Conservation (phyloP, 257 asterid genomes). For the Solanum neorickii region DNA sequence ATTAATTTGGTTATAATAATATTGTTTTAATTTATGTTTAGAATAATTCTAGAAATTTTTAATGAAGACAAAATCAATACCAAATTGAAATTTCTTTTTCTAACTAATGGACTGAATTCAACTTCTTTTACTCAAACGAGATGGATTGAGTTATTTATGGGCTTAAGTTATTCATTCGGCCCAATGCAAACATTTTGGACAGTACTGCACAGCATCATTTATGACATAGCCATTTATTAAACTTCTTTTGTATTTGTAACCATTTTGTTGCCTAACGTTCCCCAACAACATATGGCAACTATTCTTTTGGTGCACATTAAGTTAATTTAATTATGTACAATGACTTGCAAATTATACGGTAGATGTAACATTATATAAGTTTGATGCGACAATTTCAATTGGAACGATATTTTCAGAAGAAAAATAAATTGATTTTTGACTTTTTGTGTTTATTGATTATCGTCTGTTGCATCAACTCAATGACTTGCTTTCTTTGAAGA, state of each 20-base stretch:
- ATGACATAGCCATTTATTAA: not conserved
- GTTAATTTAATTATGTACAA: not conserved
- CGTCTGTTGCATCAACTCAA: not conserved
- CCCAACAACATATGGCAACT: not conserved
- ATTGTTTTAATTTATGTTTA: not conserved
- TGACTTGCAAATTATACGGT: not conserved
- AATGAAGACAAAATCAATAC: not conserved
- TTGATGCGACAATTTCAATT: not conserved
- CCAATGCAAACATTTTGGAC: not conserved
- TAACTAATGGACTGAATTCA: not conserved
- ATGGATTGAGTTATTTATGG: not conserved
- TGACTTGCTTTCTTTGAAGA: not conserved
- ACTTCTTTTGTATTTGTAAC: not conserved
- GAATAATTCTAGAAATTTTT: not conserved
- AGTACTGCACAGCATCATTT: not conserved
- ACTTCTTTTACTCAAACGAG: not conserved
- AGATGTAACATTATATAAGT: not conserved
- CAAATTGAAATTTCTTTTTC: not conserved
- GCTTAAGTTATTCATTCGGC: not conserved
- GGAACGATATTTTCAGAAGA: too few species aligned
- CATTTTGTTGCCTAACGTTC: not conserved
- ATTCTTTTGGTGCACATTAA: not conserved
- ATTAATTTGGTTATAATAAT: not conserved
- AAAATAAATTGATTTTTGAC: not conserved
- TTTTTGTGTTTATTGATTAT: not conserved